A percentile compares a stretch with the other conserved stretches of the same genome.
Conservation (phyloP, 208 protist species). For the Novymonas esmeraldas region DNA sequence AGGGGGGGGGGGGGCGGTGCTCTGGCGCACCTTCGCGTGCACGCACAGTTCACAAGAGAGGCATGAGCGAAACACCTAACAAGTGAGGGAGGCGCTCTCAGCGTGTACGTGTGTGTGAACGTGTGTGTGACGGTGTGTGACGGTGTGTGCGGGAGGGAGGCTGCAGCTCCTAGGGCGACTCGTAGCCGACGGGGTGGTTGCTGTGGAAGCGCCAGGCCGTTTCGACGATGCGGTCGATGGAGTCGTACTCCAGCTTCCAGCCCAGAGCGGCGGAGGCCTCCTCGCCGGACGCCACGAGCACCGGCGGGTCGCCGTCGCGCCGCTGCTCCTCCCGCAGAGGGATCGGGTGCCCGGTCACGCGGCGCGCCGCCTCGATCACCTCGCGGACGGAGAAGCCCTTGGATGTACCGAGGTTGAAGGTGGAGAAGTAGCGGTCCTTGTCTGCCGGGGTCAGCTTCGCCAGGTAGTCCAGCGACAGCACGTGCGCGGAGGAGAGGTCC, state of each 20-base stretch:
- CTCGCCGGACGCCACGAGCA: constrained; percentile 72
- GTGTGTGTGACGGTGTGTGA: not conserved
- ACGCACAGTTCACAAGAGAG: too few relatives aligned
- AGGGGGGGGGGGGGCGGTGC: too few relatives aligned
- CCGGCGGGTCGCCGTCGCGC: constrained; percentile 72
- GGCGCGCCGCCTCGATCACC: constrained; percentile 92
- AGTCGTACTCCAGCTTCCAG: constrained; percentile 78
- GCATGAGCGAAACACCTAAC: too few relatives aligned
- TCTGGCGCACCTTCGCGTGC: too few relatives aligned
- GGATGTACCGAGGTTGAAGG: constrained; percentile 97
- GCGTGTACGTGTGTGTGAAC: too few relatives aligned
- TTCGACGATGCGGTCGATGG: constrained; percentile 79
- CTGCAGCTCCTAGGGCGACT: constrained; percentile 9
- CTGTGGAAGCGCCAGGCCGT: constrained; percentile 83
- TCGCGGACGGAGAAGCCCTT: constrained; percentile 95
- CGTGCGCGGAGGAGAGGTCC: constrained; percentile 96
- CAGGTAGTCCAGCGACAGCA: constrained; percentile 89
- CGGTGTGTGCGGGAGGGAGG: not conserved
- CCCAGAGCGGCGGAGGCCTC: constrained; percentile 66
- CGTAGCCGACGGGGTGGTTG: constrained; percentile 56
- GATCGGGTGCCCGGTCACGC: constrained; percentile 92
- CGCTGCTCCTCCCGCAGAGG: constrained; percentile 72
- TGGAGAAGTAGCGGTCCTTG: constrained; percentile 60
- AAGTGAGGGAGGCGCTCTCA: too few relatives aligned
- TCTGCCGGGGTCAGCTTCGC: constrained; percentile 38